These are phyloP conservation scores for Mucor indicus DNA, from an alignment of 371 early-diverging fungal species.

Conservation along the genomic window DNA sequence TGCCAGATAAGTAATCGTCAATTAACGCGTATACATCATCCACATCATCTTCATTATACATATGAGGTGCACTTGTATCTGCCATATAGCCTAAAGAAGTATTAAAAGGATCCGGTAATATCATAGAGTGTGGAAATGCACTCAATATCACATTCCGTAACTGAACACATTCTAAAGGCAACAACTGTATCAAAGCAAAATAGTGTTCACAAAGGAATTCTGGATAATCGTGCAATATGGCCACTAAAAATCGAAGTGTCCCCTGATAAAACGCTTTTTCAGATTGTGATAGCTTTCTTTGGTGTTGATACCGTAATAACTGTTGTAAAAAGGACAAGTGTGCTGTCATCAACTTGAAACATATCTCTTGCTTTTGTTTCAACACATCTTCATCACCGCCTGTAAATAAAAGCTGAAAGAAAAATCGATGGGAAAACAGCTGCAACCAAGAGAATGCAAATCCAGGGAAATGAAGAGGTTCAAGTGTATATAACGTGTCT, in stretches of 20 bases:
- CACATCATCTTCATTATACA: neutral
- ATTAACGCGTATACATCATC: slow-evolving; percentile 2
- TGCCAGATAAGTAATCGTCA: slow-evolving; percentile 1
- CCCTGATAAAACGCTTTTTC: slow-evolving; percentile 77
- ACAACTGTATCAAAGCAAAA: slow-evolving; percentile 84
- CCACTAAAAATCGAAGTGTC: slow-evolving; percentile 83
- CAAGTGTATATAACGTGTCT: slow-evolving; percentile 81
- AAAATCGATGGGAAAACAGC: slow-evolving; percentile 86
- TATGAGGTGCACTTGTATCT: neutral
- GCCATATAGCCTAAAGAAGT: slow-evolving; percentile 44
- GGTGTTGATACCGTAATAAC: slow-evolving; percentile 65
- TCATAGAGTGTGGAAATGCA: slow-evolving; percentile 92
- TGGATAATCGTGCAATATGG: slow-evolving; percentile 94
- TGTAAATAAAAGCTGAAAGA: slow-evolving; percentile 75
- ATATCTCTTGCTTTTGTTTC: slow-evolving; percentile 73
- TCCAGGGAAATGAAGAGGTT: slow-evolving; percentile 86
- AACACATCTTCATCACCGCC: slow-evolving; percentile 1
- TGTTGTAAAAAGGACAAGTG: slow-evolving; percentile 84
- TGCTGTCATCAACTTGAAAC: slow-evolving; percentile 75
- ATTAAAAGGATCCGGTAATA: slow-evolving; percentile 94
- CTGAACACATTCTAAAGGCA: slow-evolving; percentile 91
- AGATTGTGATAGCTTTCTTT: slow-evolving; percentile 25
- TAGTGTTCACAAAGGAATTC: slow-evolving; percentile 93
- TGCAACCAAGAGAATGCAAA: slow-evolving; percentile 96
- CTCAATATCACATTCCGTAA: slow-evolving; percentile 91